Evolutionary conservation across 441 rosid genomes (phyloP).

Genomic region (Melastoma candidum): DNA sequence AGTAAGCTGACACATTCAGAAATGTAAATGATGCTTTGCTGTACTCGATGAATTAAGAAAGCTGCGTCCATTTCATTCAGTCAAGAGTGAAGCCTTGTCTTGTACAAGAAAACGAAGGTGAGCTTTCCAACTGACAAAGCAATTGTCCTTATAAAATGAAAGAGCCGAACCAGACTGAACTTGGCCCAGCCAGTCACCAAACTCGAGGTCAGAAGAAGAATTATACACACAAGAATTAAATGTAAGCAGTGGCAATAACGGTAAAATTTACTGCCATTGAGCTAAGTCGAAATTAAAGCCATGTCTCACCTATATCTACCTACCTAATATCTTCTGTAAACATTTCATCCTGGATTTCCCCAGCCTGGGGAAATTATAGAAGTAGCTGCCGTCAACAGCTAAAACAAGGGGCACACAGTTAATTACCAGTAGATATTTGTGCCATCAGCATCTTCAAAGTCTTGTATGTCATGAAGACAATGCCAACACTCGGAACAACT

Average conservation of each 20-base stretch:
- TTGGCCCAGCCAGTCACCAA: slow-evolving; percentile 4
- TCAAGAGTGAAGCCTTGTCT: too few species aligned
- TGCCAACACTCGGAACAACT: slow-evolving; percentile 92
- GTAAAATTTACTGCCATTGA: slow-evolving; percentile 40
- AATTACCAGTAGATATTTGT: slow-evolving; percentile 18
- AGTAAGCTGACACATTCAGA: too few species aligned
- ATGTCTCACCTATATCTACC: slow-evolving; percentile 10
- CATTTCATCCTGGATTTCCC: slow-evolving; percentile 5
- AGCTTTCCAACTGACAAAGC: too few species aligned
- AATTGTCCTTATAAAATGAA: neutral
- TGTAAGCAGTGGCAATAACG: slow-evolving; percentile 25
- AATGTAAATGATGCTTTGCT: too few species aligned
- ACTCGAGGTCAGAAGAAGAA: slow-evolving; percentile 1
- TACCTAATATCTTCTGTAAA: slow-evolving; percentile 6
- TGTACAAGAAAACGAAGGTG: too few species aligned
- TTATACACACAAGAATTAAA: slow-evolving; percentile 25
- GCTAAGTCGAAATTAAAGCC: slow-evolving; percentile 5
- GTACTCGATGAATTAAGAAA: too few species aligned
- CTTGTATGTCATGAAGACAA: slow-evolving; percentile 87
- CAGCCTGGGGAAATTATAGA: neutral
- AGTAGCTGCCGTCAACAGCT: neutral
- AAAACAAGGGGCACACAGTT: slow-evolving; percentile 2
- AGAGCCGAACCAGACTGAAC: slow-evolving; percentile 9
- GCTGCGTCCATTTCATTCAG: too few species aligned
- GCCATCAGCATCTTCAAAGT: slow-evolving; percentile 49